Evolutionary conservation across 805 yeast species (phyloP).

Genomic region (Wickerhamomyces silvicola): DNA sequence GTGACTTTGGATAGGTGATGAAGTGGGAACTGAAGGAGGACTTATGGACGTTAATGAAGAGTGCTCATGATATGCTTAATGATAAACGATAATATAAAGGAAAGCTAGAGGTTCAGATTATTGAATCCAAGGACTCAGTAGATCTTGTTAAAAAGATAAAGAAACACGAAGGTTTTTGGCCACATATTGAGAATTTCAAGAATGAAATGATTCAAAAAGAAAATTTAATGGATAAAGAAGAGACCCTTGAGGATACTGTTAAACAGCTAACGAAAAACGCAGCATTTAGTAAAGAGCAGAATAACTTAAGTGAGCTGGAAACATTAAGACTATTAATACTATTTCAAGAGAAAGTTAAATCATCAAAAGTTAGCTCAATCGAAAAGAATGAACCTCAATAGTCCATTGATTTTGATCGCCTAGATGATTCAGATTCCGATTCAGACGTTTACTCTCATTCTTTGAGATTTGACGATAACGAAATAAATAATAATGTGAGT

Average conservation of each 20-base stretch:
- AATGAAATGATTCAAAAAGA: not conserved
- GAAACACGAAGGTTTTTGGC: too few relatives aligned
- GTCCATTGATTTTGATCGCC: slow-evolving; percentile 14
- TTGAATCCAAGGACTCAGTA: not conserved
- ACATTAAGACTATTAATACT: slow-evolving; percentile 22
- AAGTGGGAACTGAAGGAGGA: slow-evolving; percentile 30
- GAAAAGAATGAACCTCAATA: not conserved
- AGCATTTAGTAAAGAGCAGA: not conserved
- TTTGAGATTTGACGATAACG: slow-evolving; percentile 14
- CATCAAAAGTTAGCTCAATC: not conserved
- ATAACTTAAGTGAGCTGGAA: slow-evolving; percentile 20
- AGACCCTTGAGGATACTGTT: too few relatives aligned
- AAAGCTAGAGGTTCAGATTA: not conserved
- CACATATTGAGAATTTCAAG: too few relatives aligned
- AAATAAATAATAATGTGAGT: slow-evolving; percentile 7
- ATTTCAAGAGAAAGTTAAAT: slow-evolving; percentile 21
- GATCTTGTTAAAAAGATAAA: not conserved
- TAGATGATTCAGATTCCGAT: slow-evolving; percentile 18
- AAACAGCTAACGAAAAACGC: not conserved
- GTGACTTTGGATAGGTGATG: slow-evolving; percentile 24
- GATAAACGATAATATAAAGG: slow-evolving; percentile 20
- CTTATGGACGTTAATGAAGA: slow-evolving; percentile 29
- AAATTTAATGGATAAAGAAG: not conserved
- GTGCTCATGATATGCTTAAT: slow-evolving; percentile 34
- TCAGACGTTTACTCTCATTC: slow-evolving; percentile 13